Conservation (phyloP, 2,329 filamentous ascomycete species). For the Trichoderma simmonsii region DNA sequence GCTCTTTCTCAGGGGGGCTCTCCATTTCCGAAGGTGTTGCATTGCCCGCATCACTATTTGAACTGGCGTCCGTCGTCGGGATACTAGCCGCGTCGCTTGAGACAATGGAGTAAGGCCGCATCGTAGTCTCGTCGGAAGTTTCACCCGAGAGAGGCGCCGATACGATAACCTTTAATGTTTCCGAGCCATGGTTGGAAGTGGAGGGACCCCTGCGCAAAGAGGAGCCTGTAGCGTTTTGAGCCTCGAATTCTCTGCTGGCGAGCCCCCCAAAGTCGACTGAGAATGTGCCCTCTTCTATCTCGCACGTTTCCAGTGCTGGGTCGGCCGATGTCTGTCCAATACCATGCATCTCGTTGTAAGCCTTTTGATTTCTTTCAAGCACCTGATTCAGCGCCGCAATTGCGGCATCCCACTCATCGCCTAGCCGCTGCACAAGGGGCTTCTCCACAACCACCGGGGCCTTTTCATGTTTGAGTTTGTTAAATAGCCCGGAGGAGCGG, state of each 20-base stretch:
- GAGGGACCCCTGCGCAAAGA: not conserved
- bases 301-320: conserved; percentile 21
- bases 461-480: conserved; percentile 34
- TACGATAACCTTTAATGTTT: conserved; percentile 17
- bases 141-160: conserved; percentile 8
- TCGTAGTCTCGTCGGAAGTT: not conserved
- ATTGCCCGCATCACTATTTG: conserved; percentile 27
- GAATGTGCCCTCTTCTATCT: conserved; percentile 24
- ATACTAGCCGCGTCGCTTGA: conserved; percentile 39
- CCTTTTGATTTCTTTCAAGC: conserved; percentile 35
- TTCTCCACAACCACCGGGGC: conserved; percentile 29
- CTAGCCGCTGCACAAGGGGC: conserved; percentile 36
- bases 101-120: conserved; percentile 26
- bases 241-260: conserved; percentile 32
- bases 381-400: conserved; percentile 34
- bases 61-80: conserved; percentile 33
- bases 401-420: conserved; percentile 39
- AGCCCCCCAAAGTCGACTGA: conserved; percentile 38
- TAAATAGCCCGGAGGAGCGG: conserved; percentile 35
- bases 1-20: conserved; percentile 25
- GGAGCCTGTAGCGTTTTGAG: conserved; percentile 25
- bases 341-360: conserved; percentile 25
- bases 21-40: conserved; percentile 39
- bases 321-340: conserved; percentile 8
- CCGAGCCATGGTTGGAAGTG: not conserved